A percentile compares a stretch with the other conserved stretches of the same genome.
Conservation (phyloP, 768 basidiomycete species). For the Pulveroboletus sp. region DNA sequence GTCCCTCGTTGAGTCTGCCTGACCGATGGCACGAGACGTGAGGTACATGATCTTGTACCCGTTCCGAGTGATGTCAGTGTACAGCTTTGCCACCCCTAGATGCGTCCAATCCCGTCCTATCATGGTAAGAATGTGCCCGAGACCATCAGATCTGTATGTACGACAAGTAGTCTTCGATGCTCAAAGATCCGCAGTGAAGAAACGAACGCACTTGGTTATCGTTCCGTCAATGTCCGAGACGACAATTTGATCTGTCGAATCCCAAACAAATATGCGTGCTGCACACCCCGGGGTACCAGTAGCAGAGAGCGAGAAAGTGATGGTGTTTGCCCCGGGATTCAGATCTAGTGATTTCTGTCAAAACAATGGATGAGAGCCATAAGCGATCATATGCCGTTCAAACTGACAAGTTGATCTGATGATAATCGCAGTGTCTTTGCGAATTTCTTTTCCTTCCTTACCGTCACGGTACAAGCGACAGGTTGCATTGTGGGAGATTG, state of each 20-base stretch:
- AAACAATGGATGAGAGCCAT: not conserved
- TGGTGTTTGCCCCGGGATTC: slow-evolving; percentile 82
- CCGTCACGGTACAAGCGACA: slow-evolving; percentile 9
- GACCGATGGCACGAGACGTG: slow-evolving; percentile 94
- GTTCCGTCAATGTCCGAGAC: slow-evolving; percentile 99
- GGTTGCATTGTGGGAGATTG: slow-evolving; percentile 28
- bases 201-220: slow-evolving; percentile 81
- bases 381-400: not conserved
- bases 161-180: not conserved
- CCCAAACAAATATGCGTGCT: slow-evolving; percentile 94
- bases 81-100: slow-evolving; percentile 92
- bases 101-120: slow-evolving; percentile 99
- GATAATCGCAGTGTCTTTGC: slow-evolving; percentile 92
- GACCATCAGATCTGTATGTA: slow-evolving; percentile 74
- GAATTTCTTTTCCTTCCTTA: slow-evolving; percentile 47
- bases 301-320: slow-evolving; percentile 89
- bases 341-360: slow-evolving; percentile 77
- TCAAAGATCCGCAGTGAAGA: not conserved
- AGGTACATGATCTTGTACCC: slow-evolving; percentile 98
- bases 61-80: slow-evolving; percentile 91
- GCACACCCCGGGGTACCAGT: slow-evolving; percentile 81
- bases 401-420: slow-evolving; percentile 84
- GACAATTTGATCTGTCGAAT: slow-evolving; percentile 83
- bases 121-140: slow-evolving; percentile 96
- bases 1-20: slow-evolving; percentile 93